Percentiles rank a stretch among this genome's conserved stretches.
These are phyloP conservation scores for Dysphania ambrosioides DNA, from an alignment of 148 eudicot genomes.

Conservation along the genomic window DNA sequence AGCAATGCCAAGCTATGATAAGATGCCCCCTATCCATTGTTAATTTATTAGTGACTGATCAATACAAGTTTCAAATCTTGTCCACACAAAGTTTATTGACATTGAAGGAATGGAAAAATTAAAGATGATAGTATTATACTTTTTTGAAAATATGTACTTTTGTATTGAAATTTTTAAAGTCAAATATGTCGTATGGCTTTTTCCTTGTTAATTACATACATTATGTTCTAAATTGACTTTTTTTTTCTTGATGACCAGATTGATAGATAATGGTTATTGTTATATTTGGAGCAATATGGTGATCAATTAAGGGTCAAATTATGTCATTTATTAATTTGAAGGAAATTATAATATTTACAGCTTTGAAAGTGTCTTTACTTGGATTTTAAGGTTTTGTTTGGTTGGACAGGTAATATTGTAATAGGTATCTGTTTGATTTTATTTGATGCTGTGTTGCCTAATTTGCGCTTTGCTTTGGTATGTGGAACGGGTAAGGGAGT, in stretches of 20 bases:
- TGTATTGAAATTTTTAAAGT: too few relatives aligned
- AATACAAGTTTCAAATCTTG: neutral
- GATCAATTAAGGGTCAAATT: neutral
- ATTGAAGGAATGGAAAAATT: neutral
- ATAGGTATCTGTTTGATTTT: too few relatives aligned
- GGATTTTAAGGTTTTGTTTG: too few relatives aligned
- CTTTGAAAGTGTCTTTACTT: too few relatives aligned
- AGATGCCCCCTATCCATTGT: constrained; percentile 9
- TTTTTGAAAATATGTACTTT: neutral
- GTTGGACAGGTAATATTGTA: neutral
- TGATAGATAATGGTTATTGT: neutral
- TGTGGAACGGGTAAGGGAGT: too few relatives aligned
- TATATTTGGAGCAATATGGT: neutral
- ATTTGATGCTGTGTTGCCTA: too few relatives aligned
- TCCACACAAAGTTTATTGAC: neutral
- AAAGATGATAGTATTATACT: neutral
- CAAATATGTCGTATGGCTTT: neutral
- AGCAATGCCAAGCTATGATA: constrained; percentile 2
- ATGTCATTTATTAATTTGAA: neutral
- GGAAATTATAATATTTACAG: too few relatives aligned
- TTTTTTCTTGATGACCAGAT: neutral
- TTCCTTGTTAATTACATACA: neutral
- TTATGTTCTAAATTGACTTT: too few relatives aligned
- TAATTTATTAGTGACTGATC: neutral
- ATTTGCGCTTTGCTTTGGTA: too few relatives aligned